Conservation (phyloP, 345 rosid genomes). For the Brassica juncea region DNA sequence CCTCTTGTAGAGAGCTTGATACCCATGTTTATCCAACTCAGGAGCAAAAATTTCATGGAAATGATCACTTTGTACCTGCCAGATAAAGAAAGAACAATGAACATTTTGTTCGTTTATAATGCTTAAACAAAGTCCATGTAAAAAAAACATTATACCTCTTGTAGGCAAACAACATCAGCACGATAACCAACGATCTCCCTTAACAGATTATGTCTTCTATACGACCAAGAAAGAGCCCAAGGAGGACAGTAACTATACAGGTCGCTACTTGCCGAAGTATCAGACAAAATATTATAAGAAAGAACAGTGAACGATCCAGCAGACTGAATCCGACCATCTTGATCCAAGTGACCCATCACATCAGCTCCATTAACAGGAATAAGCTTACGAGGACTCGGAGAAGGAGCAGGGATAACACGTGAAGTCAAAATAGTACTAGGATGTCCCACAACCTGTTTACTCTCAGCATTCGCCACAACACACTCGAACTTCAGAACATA, state of each 20-base stretch:
- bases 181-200: slow-evolving; percentile 95
- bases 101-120: not conserved
- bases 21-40: not conserved
- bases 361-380: slow-evolving; percentile 74
- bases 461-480: slow-evolving; percentile 78
- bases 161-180: slow-evolving; percentile 95
- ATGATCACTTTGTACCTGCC: slow-evolving; percentile 95
- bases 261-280: slow-evolving; percentile 73
- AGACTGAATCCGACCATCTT: slow-evolving; percentile 70
- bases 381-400: slow-evolving; percentile 84
- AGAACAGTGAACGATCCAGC: slow-evolving; percentile 88
- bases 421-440: slow-evolving; percentile 72
- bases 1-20: slow-evolving; percentile 24
- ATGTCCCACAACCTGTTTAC: slow-evolving; percentile 64
- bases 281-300: slow-evolving; percentile 92
- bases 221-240: slow-evolving; percentile 99
- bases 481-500: slow-evolving; percentile 93
- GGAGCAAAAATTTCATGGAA: slow-evolving; percentile 53
- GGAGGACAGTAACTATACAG: slow-evolving; percentile 87
- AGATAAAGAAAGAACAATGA: not conserved
- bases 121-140: not conserved
- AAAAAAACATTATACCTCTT: slow-evolving; percentile 58
- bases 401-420: slow-evolving; percentile 95
- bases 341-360: slow-evolving; percentile 65
- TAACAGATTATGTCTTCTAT: slow-evolving; percentile 87